Base-by-base conservation (phyloP, 1,139 yeast genomes). In the Nakaseomyces kungkrabaensis region DNA sequence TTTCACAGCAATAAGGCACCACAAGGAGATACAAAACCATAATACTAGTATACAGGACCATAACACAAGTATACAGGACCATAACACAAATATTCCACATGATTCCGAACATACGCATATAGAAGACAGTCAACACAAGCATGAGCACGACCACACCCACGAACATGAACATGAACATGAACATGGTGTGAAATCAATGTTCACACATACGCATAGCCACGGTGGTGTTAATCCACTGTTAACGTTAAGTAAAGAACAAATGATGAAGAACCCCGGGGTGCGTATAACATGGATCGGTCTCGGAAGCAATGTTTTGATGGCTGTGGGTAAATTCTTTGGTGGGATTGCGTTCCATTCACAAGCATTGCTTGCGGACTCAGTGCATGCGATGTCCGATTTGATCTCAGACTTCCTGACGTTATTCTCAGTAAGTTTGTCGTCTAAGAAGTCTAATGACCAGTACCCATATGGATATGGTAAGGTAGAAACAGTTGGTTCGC, bases 261-360 rank as follows among this genome's bases (percentile, higher is more conserved):
- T 75, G 50, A 65, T 63, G 57, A 68, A 71, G 29, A 87, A 88
- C 65, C 96, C 96, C 1, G 97, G 95, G 6, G 95, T 89, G 17
- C 75, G 95, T 55, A 89, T 92, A 60, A 92, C 98, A 1, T 85
- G 96, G 88, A 73, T 90, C 48, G 98, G 98, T 0, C 73, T 92
- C 42, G 68, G 82, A 33, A 88, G 86, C 48, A 92, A 92, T 62
- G 78, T 88, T 13, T 81, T 85, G 22, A 82, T 92, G 84, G 97
- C 96, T 0, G 72, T 78, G 5, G 82, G 94, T 32, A 92, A 92
- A 65, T 92, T 89, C 26, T 67, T 82, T 27, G 97, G 97, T 27
- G 98, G 98, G 3, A 74, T 88, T 17, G 81, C 81, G 46, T 92
- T 92, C 76, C 96, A 92, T 66, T 92, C 98, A 0, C 97, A 90